phyloP scores from a whole-genome alignment of 768 basidiomycete species.

The Trichaptum fuscoviolaceum region DNA sequence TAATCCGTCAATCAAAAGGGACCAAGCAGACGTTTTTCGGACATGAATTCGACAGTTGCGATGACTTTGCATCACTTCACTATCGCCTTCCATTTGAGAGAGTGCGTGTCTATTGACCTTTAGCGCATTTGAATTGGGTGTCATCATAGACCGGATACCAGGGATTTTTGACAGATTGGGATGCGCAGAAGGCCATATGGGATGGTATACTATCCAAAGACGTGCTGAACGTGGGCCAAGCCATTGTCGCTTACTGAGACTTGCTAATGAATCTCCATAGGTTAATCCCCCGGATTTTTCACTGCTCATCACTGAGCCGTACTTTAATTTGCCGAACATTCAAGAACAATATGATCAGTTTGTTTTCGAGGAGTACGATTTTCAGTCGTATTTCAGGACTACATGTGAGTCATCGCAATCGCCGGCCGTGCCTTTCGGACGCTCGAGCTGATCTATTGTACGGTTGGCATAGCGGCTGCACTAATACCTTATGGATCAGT shows the following conservation, averaged over 20 bases:
- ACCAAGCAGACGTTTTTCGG: slow-evolving; percentile 82
- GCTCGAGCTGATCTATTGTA: slow-evolving; percentile 10
- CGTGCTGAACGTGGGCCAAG: slow-evolving; percentile 50
- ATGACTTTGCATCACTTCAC: slow-evolving; percentile 74
- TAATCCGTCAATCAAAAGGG: slow-evolving; percentile 70
- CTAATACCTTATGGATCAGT: slow-evolving; percentile 69
- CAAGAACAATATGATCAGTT: slow-evolving; percentile 94
- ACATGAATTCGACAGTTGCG: slow-evolving; percentile 74
- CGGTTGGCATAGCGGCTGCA: slow-evolving; percentile 56
- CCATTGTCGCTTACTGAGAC: background rate
- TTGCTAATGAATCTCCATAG: slow-evolving; percentile 32
- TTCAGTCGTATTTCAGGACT: slow-evolving; percentile 72
- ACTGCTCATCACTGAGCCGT: slow-evolving; percentile 87
- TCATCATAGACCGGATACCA: slow-evolving; percentile 29
- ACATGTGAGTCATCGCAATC: slow-evolving; percentile 54
- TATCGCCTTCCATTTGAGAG: slow-evolving; percentile 87
- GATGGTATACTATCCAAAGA: slow-evolving; percentile 80
- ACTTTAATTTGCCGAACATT: slow-evolving; percentile 88
- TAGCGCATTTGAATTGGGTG: slow-evolving; percentile 8
- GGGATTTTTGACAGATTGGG: slow-evolving; percentile 95
- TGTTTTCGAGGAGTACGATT: slow-evolving; percentile 95
- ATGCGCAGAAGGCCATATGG: slow-evolving; percentile 92
- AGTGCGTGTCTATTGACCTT: slow-evolving; percentile 36
- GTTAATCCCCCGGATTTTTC: slow-evolving; percentile 68
- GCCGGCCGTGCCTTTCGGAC: slow-evolving; percentile 4